Percentiles rank a stretch among this genome's conserved stretches.
Evolutionary conservation across 306 rosid genomes (phyloP).

Genomic region (Trifolium dubium): DNA sequence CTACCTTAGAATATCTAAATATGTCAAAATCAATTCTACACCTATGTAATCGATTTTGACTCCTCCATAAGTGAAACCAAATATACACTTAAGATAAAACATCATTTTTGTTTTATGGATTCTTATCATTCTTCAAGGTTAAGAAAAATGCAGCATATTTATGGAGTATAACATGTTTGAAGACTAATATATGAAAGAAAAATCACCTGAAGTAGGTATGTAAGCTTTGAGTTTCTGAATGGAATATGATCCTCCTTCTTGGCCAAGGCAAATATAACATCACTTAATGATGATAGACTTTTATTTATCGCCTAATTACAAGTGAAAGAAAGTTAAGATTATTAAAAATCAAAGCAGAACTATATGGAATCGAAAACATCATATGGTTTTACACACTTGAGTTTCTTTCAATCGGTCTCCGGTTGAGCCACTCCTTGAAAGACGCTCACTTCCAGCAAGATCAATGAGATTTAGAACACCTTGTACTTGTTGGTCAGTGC

Average conservation of each 20-base stretch:
- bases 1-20: too few species aligned
- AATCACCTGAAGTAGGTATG: constrained; percentile 94
- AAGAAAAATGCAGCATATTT: background rate
- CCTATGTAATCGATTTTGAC: too few species aligned
- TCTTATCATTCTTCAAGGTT: background rate
- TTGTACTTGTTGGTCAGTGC: constrained; percentile 96
- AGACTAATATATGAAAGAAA: constrained; percentile 16
- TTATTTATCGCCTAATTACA: constrained; percentile 79
- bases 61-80: too few species aligned
- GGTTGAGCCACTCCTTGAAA: constrained; percentile 89
- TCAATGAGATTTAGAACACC: constrained; percentile 92
- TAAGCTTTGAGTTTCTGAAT: constrained; percentile 93
- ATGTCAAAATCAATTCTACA: too few species aligned
- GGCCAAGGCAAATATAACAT: constrained; percentile 93
- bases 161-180: background rate
- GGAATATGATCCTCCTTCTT: constrained; percentile 96
- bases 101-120: background rate
- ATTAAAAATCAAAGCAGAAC: constrained; percentile 25
- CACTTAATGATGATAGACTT: constrained; percentile 88
- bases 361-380: constrained; percentile 7
- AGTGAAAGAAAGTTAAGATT: constrained; percentile 32
- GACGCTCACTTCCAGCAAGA: constrained; percentile 99
- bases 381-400: constrained; percentile 62
- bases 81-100: background rate
- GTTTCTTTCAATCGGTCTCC: constrained; percentile 98